Base-by-base conservation (phyloP, 2,329 filamentous ascomycete species). In the Fusarium concolor region DNA sequence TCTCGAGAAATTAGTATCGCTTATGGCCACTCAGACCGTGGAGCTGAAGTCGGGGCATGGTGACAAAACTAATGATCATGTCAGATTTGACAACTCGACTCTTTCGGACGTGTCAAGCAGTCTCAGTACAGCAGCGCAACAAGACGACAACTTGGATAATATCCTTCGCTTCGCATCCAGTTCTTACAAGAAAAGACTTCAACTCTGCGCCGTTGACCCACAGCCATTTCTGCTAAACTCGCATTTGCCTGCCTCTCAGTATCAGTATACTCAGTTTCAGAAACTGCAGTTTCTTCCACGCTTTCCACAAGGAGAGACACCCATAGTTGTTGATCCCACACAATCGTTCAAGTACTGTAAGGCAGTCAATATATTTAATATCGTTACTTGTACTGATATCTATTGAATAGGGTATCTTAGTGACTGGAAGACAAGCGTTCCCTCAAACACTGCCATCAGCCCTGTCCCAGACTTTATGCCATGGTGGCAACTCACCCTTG, bases 301-400 rank as follows among this genome's bases (percentile, higher is more conserved):
- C 1, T 22, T 28, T 8, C 26, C 26, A 26, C 26, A 26, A 26
- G 5, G 9, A 26, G 26, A 26, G 26, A 2, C 5, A 2, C 26
- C 26, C 3, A 12, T 24, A n/a, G 17, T 22, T 37, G 29, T 53
- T 29, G 41, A 33, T 28, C 22, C 29, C 9, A 35, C 38, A 6
- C n/a, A 18, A 10, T 24, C 22, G 3, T 57, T 47, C 47, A 57
- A 54, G 3, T 57, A 57, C 38, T 55, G 54, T 57, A 29, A 4
- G 54, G 29, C 12, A 9, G 8, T 3, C 12, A 31, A 31, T 5
- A 11, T 10, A n/a, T 3, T 12, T 15, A 7, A 17, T 14, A 3
- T 3, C 29, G 6, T 12, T 20, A 12, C 3, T n/a, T 22, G 2
- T 12, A 6, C 31, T 57, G 5, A 57, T 12, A n/a, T 11, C 22